phyloP scores from a whole-genome alignment of 139 green algal genomes.

The Nannochloris sp. region DNA sequence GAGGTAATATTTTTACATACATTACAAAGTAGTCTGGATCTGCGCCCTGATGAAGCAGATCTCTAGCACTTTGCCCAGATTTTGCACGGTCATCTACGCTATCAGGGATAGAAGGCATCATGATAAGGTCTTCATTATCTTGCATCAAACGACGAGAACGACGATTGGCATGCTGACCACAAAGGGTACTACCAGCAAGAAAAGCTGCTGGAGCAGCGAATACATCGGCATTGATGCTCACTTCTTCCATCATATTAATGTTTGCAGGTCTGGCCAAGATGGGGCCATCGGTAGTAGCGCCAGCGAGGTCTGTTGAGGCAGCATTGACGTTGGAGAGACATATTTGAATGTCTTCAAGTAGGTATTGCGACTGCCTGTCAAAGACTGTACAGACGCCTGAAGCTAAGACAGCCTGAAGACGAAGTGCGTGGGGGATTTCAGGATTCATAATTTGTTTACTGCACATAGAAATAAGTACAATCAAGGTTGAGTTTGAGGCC shows the following conservation, averaged over 20 bases:
- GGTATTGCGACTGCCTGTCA: constrained; percentile 44
- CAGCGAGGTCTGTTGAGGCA: no score
- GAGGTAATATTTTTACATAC: no score
- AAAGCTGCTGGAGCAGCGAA: no score
- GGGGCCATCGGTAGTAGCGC: no score
- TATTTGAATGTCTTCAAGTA: constrained; percentile 59
- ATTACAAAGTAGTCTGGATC: no score
- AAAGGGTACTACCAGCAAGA: no score
- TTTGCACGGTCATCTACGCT: no score
- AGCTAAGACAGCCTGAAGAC: constrained; percentile 64
- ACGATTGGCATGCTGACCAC: no score
- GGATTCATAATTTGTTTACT: constrained; percentile 62
- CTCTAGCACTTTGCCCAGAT: no score
- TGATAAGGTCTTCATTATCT: constrained; percentile 35
- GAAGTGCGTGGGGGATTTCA: constrained; percentile 63
- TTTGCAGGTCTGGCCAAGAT: constrained; percentile 46
- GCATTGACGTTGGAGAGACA: no score
- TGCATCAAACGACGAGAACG: constrained; percentile 4
- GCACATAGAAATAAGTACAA: constrained; percentile 4
- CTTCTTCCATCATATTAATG: constrained; percentile 34
- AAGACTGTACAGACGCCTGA: constrained; percentile 61
- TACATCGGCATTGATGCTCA: constrained; percentile 2
- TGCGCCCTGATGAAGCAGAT: no score
- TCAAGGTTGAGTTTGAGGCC: no score
- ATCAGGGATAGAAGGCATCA: constrained; percentile 38